Percentiles rank a stretch among this genome's conserved stretches.
phyloP scores from a whole-genome alignment of 768 basidiomycete genomes.

The Pleurotus ostreatus region DNA sequence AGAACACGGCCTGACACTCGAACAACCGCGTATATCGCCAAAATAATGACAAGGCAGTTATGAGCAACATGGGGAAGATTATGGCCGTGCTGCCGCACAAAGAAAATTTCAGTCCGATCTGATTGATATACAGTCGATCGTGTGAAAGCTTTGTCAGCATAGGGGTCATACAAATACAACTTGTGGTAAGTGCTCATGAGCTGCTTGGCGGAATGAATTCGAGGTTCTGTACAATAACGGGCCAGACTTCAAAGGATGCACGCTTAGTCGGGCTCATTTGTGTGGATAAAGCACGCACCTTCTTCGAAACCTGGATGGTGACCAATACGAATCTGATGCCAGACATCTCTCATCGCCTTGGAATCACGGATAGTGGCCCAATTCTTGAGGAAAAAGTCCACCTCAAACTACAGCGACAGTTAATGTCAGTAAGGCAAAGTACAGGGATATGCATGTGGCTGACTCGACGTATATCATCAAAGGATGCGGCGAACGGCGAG shows the following conservation, averaged over 20 bases:
- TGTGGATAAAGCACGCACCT: constrained; percentile 33
- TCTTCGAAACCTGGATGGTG: constrained; percentile 87
- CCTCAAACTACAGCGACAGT: constrained; percentile 49
- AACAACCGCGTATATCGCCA: constrained; percentile 60
- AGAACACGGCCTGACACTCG: constrained; percentile 86
- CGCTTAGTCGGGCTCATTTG: too few species aligned
- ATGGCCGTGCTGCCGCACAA: constrained; percentile 84
- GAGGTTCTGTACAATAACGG: constrained; percentile 56
- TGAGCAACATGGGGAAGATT: constrained; percentile 87
- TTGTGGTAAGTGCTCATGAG: constrained; percentile 9
- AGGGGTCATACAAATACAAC: neutral
- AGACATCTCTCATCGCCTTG: constrained; percentile 78
- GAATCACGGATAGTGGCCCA: constrained; percentile 83
- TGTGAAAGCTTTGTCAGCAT: too few species aligned
- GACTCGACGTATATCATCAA: constrained; percentile 77
- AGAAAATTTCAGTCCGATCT: constrained; percentile 19
- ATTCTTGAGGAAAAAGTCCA: constrained; percentile 74
- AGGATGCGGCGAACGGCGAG: constrained; percentile 78
- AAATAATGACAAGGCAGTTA: constrained; percentile 44
- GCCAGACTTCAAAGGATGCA: constrained; percentile 48
- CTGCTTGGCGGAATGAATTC: constrained; percentile 46
- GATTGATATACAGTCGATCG: too few species aligned
- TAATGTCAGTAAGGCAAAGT: constrained; percentile 26
- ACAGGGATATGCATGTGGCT: constrained; percentile 5
- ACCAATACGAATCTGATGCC: constrained; percentile 81